Evolutionary conservation across 2,329 filamentous ascomycete species (phyloP).

Genomic region (Pseudogymnoascus sp.): DNA sequence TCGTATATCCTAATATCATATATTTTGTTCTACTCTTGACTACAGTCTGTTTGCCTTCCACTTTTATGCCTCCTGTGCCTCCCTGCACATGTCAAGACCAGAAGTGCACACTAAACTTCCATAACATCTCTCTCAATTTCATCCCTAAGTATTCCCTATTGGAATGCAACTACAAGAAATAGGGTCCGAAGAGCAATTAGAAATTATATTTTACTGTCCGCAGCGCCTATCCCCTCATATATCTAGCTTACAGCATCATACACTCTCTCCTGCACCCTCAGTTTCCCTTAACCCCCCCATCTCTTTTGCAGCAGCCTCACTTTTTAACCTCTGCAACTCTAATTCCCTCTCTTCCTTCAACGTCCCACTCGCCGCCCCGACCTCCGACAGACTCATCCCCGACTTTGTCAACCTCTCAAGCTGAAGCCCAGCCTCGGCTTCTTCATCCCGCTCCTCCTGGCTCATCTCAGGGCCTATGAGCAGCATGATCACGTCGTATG

Average conservation of each 20-base stretch:
- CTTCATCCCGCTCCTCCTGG: neutral
- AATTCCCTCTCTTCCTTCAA: neutral
- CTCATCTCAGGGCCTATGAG: conserved; percentile 36
- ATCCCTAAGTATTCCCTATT: neutral
- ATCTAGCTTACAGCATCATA: conserved; percentile 9
- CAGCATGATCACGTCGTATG: conserved; percentile 44
- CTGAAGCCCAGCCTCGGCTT: neutral
- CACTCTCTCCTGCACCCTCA: neutral
- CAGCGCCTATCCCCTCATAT: conserved; percentile 32
- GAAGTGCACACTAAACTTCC: neutral
- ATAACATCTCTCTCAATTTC: neutral
- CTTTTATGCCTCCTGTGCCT: neutral
- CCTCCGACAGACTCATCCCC: neutral
- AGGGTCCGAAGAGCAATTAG: neutral
- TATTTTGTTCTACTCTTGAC: neutral
- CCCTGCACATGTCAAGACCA: neutral
- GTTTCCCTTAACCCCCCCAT: neutral
- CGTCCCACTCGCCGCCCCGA: neutral
- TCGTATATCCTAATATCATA: neutral
- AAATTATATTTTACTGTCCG: neutral
- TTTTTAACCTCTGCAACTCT: neutral
- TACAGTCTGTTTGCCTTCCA: neutral
- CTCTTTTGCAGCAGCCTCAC: neutral
- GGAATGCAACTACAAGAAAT: neutral
- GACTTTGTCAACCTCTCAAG: neutral